Conservation (phyloP, 108 stramenopile species). For the Skeletonema menzelii region DNA sequence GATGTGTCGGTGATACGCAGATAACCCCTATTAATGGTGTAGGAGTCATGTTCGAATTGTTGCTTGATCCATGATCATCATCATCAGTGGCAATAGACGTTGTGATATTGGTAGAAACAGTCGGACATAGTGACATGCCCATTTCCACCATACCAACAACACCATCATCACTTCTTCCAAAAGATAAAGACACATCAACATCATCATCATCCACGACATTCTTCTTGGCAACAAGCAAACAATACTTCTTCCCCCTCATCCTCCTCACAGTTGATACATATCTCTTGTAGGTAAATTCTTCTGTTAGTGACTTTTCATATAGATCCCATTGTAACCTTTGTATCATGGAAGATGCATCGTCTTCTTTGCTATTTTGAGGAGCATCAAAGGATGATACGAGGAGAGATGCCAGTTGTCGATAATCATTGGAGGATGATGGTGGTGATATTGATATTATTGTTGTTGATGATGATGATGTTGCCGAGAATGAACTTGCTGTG, state of each 20-base stretch:
- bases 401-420: constrained; percentile 31
- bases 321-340: constrained; percentile 30
- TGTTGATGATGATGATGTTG: no score
- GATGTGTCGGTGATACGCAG: constrained; percentile 32
- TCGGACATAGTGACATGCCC: constrained; percentile 44
- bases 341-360: constrained; percentile 1
- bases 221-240: constrained; percentile 50
- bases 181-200: background rate
- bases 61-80: background rate
- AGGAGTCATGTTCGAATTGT: constrained; percentile 8
- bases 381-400: constrained; percentile 45
- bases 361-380: background rate
- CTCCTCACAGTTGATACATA: constrained; percentile 37
- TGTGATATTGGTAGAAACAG: background rate
- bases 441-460: constrained; percentile 16
- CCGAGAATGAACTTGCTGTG: background rate
- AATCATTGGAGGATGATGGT: constrained; percentile 31
- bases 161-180: background rate
- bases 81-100: background rate
- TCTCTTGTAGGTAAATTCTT: constrained; percentile 47
- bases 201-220: background rate
- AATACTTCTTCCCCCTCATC: constrained; percentile 61
- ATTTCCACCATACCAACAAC: constrained; percentile 51
- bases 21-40: constrained; percentile 33
- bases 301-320: constrained; percentile 40